Base-by-base conservation (phyloP, 2,329 filamentous ascomycete genomes). In the Cytospora mali region DNA sequence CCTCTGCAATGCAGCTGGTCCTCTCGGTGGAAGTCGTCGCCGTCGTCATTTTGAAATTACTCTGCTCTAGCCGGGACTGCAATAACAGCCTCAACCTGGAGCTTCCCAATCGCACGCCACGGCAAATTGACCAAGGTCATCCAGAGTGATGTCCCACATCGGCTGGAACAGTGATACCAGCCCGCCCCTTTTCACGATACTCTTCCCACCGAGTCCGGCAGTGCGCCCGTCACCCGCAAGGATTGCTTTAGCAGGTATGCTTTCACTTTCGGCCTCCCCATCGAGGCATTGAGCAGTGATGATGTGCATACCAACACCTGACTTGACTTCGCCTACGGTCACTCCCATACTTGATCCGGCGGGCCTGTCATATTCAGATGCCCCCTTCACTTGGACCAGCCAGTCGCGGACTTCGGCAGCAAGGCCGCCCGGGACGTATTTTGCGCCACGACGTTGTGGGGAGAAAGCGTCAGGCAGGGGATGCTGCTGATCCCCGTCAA, bases 331-430 rank as follows among this genome's bases (percentile, higher is more conserved):
- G 2, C 71, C 68, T 13, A 74, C 69, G 7, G 59, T 56, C 10
- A 74, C 61, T 42, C 55, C 61, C 31, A 64, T 55, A 33, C 31
- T 54, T 27, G 61, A 51, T 3, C 58, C 58, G 18, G 55, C 53
- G 60, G 60, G 60, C 14, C 55, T 57, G n/a, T 61, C 55, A 14
- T 64, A 66, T 25, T 69, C 68, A 18, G 66, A 66, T 18, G 68
- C 70, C 1, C 74, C 72, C 64, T 79, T 78, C 48, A 77, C 73
- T 55, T 77, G 76, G 46, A 80, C 73, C 33, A 81, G 73, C 79
- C 79, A 81, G 69, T 77, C 75, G 7, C 78, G 74, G 10, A 80
- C 68, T 62, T 76, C 74, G 2, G 76, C 73, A 3, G 78, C 78
- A 14, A 80, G 71, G 0, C 79, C 78, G 16, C 76, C 77, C 0